Base-by-base conservation (phyloP, 495 filamentous ascomycete species). In the Staphylotrichum tortipilum region DNA sequence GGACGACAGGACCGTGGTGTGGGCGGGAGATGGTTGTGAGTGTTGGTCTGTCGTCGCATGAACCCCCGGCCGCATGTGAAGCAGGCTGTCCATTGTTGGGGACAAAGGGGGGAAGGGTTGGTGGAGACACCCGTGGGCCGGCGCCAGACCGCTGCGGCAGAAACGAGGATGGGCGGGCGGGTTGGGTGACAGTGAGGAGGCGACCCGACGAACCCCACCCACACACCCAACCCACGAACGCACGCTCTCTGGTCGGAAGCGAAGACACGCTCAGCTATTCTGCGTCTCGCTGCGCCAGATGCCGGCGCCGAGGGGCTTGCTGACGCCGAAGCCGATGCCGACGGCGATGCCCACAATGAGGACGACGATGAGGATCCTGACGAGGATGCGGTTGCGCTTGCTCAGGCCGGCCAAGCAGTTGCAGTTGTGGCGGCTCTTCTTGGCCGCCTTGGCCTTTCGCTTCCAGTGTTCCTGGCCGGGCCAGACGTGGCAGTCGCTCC, bases 401-500 rank as follows among this genome's bases (percentile, higher is more conserved):
- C 70, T 73, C 12, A 75, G 51, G 21, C 57, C 54, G 18, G 68
- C 68, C 47, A 76, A 55, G 45, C 64, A 70, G 38, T 68, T 64
- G 61, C 72, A 76, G 42, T 50, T 64, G 39, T 62, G 61, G 7
- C 68, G 63, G 44, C 63, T 72, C 56, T 66, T 67, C 63, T 71
- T 71, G 46, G 72, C 70, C 7, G 64, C 69, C 52, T 66, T 65
- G 36, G 72, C 71, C 62, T 76, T 74, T 35, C 63, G 60, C 44
- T 61, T 60, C 73, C 73, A 76, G 57, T 76, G 70, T 12, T 69
- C 70, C 38, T 73, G 68, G n/a, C 70, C 68, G 24, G 73, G 73
- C 73, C 73, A 76, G n/a, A 71, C 67, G 4, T 63, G 63, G 55
- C 68, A 72, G 35, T 76, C 70, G 28, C 58, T 59, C 33, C 56